phyloP scores from a whole-genome alignment of 1,284 basidiomycete genomes.

The Rhodotorula sp. region DNA sequence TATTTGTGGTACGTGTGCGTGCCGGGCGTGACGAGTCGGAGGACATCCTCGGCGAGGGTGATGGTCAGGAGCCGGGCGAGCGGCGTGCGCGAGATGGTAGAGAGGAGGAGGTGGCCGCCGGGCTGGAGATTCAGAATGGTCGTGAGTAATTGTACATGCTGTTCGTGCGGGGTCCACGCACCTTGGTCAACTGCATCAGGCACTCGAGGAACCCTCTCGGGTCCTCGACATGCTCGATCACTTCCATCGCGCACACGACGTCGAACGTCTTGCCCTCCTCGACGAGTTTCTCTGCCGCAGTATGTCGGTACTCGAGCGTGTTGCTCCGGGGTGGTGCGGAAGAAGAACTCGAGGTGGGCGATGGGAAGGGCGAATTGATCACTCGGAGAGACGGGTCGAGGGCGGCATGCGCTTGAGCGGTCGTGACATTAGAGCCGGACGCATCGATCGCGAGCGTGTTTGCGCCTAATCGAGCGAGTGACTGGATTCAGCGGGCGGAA shows the following conservation, averaged over 20 bases:
- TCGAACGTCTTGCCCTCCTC: conserved; percentile 68
- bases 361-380: conserved; percentile 25
- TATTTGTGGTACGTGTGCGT: conserved; percentile 93
- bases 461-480: conserved; percentile 82
- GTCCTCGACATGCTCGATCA: conserved; percentile 94
- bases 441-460: conserved; percentile 87
- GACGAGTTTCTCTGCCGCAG: conserved; percentile 72
- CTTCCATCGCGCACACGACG: conserved; percentile 96
- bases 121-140: conserved; percentile 59
- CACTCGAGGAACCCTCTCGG: conserved; percentile 79
- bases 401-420: conserved; percentile 79
- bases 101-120: conserved; percentile 91
- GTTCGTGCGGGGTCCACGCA: conserved; percentile 48
- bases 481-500: conserved; percentile 55
- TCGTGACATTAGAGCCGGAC: conserved; percentile 77
- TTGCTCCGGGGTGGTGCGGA: not conserved
- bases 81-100: conserved; percentile 93
- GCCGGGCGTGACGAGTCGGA: conserved; percentile 79
- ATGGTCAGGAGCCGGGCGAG: conserved; percentile 88
- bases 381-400: conserved; percentile 61
- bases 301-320: conserved; percentile 66
- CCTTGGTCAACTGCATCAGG: conserved; percentile 81
- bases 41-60: conserved; percentile 79
- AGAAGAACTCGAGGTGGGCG: not conserved
- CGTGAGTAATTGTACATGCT: not conserved